Evolutionary conservation across 768 basidiomycete species (phyloP).

Genomic region (Pulveroboletus sp.): DNA sequence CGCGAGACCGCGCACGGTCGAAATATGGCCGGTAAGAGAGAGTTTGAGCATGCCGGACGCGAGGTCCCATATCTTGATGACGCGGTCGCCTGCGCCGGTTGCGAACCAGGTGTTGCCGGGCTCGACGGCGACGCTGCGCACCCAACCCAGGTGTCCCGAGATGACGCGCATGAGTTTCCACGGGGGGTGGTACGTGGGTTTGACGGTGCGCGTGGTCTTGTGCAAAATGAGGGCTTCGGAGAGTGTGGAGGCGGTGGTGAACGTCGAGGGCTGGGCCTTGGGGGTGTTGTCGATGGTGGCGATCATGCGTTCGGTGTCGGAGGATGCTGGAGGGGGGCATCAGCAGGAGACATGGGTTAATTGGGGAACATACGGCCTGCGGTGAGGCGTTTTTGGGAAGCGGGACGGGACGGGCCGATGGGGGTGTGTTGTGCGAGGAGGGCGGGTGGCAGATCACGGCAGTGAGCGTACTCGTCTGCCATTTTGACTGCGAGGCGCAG

Average conservation of each 20-base stretch:
- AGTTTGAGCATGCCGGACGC: constrained; percentile 96
- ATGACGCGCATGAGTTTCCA: constrained; percentile 98
- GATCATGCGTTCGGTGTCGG: constrained; percentile 65
- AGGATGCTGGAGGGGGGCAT: constrained; percentile 26
- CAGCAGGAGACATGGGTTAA: neutral
- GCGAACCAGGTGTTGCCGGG: constrained; percentile 99
- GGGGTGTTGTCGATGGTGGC: constrained; percentile 76
- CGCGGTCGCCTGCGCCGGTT: constrained; percentile 95
- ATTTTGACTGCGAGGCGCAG: constrained; percentile 82
- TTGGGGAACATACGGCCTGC: constrained; percentile 54
- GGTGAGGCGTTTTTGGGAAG: constrained; percentile 63
- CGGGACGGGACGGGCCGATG: constrained; percentile 77
- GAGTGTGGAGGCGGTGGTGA: constrained; percentile 60
- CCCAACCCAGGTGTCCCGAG: constrained; percentile 98
- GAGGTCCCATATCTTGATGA: constrained; percentile 98
- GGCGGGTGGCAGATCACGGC: constrained; percentile 78
- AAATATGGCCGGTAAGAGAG: constrained; percentile 97
- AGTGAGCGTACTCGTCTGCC: constrained; percentile 85
- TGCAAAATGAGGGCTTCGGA: constrained; percentile 90
- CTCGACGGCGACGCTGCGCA: constrained; percentile 92
- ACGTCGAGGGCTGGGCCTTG: constrained; percentile 63
- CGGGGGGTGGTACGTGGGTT: constrained; percentile 92
- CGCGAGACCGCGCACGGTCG: constrained; percentile 91
- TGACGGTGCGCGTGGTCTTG: constrained; percentile 91
- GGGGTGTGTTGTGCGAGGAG: constrained; percentile 78